Base-by-base conservation (phyloP, 2,329 filamentous ascomycete species). In the Zelopaecilomyces penicillatus region DNA sequence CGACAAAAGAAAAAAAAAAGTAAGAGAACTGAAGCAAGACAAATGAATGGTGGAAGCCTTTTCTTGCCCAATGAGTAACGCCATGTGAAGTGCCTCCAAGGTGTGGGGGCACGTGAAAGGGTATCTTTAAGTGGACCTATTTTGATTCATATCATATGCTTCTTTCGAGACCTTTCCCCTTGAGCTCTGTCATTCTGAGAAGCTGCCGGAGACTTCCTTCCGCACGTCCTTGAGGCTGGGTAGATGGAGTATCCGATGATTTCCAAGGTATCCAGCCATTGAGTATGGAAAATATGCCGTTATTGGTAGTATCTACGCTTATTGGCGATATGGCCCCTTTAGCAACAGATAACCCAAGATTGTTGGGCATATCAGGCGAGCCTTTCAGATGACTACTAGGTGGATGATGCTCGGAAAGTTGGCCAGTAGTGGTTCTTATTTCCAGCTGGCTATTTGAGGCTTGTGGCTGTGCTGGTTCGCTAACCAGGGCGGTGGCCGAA, bases 131-230 rank as follows among this genome's bases (percentile, higher is more conserved):
- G 19, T 19, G 19, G 19, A 19, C 19, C 19, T 19, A 19, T 19
- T 19, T 19, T 19, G 19, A 19, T 19, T 19, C 19, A 19, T 19
- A 19, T 19, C 19, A 19, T 19, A 3, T 19, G 19, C 19, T 34
- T 8, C 48, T 52, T 31, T 63, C 60, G 2, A 58, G 49, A 1
- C 53, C 56, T 46, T 68, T 68, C 6, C 61, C 64, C 49, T 66
- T 67, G 33, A 49, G 39, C 34, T 64, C 59, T 5, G 59, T 55
- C 10, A 54, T 55, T 50, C 65, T 73, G 8, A 82, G 59, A 12
- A 82, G 56, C 36, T 76, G 69, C 43, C 75, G 66, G 26, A 82
- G 61, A 43, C 71, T 79, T 2, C 75, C 75, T 56, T 79, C 76
- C 1, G 78, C 78, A 53, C 75, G 69, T 48, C 72, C 68, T 42